phyloP scores from a whole-genome alignment of 495 filamentous ascomycete genomes.

The Penicillium coffeae region DNA sequence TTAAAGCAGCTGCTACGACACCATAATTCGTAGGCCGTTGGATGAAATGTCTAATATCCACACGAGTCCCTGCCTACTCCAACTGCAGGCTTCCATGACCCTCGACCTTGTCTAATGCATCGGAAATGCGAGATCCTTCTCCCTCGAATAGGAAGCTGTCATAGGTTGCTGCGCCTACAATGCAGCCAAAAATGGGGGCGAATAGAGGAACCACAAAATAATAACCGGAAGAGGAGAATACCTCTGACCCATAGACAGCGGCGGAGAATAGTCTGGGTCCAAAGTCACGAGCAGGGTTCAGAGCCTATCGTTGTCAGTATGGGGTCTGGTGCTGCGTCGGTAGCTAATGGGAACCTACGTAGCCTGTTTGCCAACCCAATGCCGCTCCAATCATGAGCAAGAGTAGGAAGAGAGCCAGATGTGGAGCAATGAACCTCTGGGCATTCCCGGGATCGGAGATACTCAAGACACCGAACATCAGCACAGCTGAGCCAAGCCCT shows the following conservation, averaged over 20 bases:
- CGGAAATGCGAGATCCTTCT: conserved; percentile 29
- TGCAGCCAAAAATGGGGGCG: conserved; percentile 30
- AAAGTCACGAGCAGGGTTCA: conserved; percentile 35
- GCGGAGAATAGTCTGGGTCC: conserved; percentile 34
- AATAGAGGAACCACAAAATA: conserved; percentile 35
- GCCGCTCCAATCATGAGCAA: conserved; percentile 31
- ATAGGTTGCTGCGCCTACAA: conserved; percentile 27
- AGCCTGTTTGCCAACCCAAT: conserved; percentile 36
- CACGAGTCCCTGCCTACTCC: conserved; percentile 3
- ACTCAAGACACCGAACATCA: conserved; percentile 31
- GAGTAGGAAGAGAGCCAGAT: conserved; percentile 29
- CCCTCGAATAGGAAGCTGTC: conserved; percentile 31
- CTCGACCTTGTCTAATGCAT: conserved; percentile 28
- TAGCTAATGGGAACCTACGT: conserved; percentile 19
- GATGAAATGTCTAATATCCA: no score
- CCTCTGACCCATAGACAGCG: conserved; percentile 31
- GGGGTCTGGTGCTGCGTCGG: background rate
- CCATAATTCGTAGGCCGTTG: background rate
- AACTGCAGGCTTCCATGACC: conserved; percentile 25
- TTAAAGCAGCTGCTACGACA: background rate
- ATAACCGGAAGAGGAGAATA: conserved; percentile 29
- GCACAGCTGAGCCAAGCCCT: conserved; percentile 27
- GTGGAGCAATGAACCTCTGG: conserved; percentile 24
- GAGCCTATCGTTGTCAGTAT: conserved; percentile 23
- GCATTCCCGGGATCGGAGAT: conserved; percentile 28